Evolutionary conservation across 371 early-diverging fungal genomes (phyloP), one percentile per base, ranked within the genome.

Genomic region (Smittium culicis): DNA sequence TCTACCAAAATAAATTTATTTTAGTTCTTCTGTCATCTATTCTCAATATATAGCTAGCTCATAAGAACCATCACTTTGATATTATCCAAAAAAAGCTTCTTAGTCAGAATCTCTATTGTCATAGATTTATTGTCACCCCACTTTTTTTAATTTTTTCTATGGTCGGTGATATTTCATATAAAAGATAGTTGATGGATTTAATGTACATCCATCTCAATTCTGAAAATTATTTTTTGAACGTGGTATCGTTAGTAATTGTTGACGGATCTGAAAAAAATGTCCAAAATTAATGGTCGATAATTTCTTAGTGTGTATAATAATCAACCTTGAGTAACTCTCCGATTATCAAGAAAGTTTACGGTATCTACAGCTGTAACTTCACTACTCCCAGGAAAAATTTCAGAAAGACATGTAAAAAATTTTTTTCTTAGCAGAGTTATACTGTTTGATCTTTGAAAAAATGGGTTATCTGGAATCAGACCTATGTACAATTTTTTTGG

Each of bases 361-460:
- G 30, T 35, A 62, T 62, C 62, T 25, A 30, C 62, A 62, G 35
- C 62, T 30, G 30, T 25, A 30, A 62, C 25, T 32, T 62, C 5
- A 28, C 25, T 24, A 62, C 8, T 14, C 30, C 30, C 20, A 17
- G 3, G 11, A 11, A 14, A 16, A 34, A 14, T 14, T 17, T 25
- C 30, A n/a, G n/a, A n/a, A n/a, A n/a, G n/a, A n/a, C 62, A 30
- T 11, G 16, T 8, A 5, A 62, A 25, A 62, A 62, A 62, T n/a
- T 30, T 62, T 17, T 32, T 14, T 2, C 32, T 62, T 3, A 25
- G 30, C 30, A 35, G 14, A 34, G 17, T 30, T 34, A 30, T 62
- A 32, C 30, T 25, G 3, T 62, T 17, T 30, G 5, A 2, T 32
- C 17, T 35, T 35, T 28, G 11, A 30, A 8, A 28, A 16, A 5